These are phyloP conservation scores for Bipolaris oryzae DNA, from an alignment of 2,329 filamentous ascomycete genomes.

Conservation along the genomic window DNA sequence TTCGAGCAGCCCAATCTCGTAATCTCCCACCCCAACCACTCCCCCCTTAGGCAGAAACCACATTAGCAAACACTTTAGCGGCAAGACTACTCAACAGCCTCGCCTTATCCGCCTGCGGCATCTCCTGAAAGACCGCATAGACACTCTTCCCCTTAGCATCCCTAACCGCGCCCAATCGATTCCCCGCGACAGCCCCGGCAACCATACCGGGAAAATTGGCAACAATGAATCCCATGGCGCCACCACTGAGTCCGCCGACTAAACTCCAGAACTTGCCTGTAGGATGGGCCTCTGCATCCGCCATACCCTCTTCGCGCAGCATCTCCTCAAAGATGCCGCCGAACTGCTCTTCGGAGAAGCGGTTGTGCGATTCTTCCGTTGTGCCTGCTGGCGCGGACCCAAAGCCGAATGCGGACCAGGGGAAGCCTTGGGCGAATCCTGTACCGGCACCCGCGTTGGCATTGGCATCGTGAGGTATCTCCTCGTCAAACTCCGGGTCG, in stretches of 20 bases:
- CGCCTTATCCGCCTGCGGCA: constrained; percentile 82
- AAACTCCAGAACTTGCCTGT: constrained; percentile 85
- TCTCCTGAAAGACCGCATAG: constrained; percentile 86
- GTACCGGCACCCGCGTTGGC: constrained; percentile 1
- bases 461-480: constrained; percentile 48
- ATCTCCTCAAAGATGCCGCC: constrained; percentile 67
- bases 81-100: constrained; percentile 83
- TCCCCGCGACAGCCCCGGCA: constrained; percentile 90
- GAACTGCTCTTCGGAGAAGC: constrained; percentile 79
- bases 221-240: constrained; percentile 91
- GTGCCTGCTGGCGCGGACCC: constrained; percentile 52
- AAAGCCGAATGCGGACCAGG: constrained; percentile 77
- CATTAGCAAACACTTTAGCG: constrained; percentile 82
- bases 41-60: constrained; percentile 52
- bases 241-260: constrained; percentile 83
- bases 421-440: constrained; percentile 60
- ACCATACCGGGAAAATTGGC: constrained; percentile 89
- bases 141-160: constrained; percentile 95
- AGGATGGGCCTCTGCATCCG: constrained; percentile 66
- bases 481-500: constrained; percentile 57
- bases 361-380: constrained; percentile 56
- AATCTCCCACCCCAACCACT: not conserved
- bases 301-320: constrained; percentile 66
- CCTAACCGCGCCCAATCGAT: constrained; percentile 84
- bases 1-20: not conserved